Percentiles rank a stretch among this genome's conserved stretches.
These are phyloP conservation scores for Petunia secreta DNA, from an alignment of 257 asterid species.

Conservation along the genomic window DNA sequence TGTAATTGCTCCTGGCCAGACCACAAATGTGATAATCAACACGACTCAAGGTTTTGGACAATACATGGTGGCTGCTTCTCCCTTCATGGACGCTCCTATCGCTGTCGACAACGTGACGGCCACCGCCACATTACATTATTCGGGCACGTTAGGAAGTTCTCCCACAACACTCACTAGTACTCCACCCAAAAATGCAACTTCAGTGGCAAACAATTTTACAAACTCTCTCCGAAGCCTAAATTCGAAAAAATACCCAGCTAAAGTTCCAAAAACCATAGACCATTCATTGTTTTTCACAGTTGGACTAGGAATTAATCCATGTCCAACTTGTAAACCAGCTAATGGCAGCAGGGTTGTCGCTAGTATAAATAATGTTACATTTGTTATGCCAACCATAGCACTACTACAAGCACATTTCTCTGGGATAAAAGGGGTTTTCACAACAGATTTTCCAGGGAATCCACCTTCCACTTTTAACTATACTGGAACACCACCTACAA, in stretches of 20 bases:
- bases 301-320: constrained; percentile 78
- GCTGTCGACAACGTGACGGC: constrained; percentile 83
- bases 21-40: constrained; percentile 70
- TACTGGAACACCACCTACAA: constrained; percentile 59
- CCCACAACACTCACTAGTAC: constrained; percentile 49
- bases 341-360: constrained; percentile 81
- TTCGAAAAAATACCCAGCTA: constrained; percentile 68
- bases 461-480: constrained; percentile 63
- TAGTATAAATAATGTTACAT: constrained; percentile 72
- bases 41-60: constrained; percentile 60
- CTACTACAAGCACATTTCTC: constrained; percentile 72
- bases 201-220: constrained; percentile 63
- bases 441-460: constrained; percentile 78
- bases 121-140: constrained; percentile 77
- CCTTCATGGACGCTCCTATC: constrained; percentile 70
- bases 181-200: constrained; percentile 72
- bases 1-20: constrained; percentile 81
- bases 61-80: constrained; percentile 75
- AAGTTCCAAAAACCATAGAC: constrained; percentile 62
- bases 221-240: constrained; percentile 67
- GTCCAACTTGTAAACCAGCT: constrained; percentile 68
- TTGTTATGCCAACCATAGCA: constrained; percentile 80
- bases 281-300: constrained; percentile 68
- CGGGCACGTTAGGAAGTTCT: constrained; percentile 55
- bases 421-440: constrained; percentile 69